phyloP scores from a whole-genome alignment of 2,329 filamentous ascomycete genomes.

The Cercospora nicotianae region DNA sequence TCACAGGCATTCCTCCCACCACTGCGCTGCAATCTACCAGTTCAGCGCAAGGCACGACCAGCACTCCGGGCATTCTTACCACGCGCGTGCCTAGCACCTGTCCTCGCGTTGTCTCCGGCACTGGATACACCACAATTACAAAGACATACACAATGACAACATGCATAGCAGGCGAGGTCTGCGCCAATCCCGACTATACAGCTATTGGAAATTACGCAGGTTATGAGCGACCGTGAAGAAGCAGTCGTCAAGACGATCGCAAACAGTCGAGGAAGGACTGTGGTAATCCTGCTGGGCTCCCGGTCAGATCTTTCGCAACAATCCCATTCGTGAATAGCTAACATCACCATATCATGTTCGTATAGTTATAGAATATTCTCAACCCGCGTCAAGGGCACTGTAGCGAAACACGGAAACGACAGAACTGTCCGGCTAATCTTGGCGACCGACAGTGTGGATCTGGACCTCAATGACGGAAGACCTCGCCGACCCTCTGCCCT shows the following conservation, averaged over 20 bases:
- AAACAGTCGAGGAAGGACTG: not conserved
- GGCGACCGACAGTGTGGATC: not conserved
- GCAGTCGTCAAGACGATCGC: not conserved
- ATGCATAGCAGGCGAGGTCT: slow-evolving; percentile 34
- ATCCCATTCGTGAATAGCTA: not conserved
- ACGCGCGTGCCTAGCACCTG: slow-evolving; percentile 10
- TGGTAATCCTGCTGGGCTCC: not conserved
- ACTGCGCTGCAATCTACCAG: not conserved
- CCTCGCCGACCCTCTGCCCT: too few species aligned
- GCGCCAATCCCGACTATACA: slow-evolving; percentile 32
- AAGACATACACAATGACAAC: slow-evolving; percentile 37
- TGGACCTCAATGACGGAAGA: not conserved
- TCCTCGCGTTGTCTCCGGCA: slow-evolving; percentile 19
- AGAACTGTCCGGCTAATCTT: not conserved
- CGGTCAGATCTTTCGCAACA: not conserved
- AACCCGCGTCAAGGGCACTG: too few species aligned
- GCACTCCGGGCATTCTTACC: not conserved
- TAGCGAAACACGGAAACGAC: not conserved
- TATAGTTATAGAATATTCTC: not conserved
- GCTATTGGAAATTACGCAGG: slow-evolving; percentile 25
- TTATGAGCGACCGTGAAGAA: slow-evolving; percentile 12
- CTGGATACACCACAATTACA: slow-evolving; percentile 36
- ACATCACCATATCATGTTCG: not conserved
- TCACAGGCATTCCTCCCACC: not conserved
- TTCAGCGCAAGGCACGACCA: not conserved